phyloP scores from a whole-genome alignment of 805 yeast species.

The Pichia manshurica region DNA sequence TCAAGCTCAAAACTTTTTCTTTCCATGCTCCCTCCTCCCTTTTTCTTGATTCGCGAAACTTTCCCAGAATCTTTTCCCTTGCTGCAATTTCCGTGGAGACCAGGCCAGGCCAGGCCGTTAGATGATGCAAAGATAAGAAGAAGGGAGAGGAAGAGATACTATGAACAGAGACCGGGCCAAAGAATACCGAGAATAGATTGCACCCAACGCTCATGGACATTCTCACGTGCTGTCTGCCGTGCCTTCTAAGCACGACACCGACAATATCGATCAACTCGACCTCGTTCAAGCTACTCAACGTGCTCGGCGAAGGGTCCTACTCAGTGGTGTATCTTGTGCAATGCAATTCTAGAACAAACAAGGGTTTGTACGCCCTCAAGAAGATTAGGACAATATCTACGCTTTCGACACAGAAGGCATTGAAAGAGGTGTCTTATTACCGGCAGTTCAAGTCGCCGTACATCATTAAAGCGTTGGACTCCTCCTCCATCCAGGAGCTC shows the following conservation, averaged over 20 bases:
- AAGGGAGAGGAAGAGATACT: neutral
- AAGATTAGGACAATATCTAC: conserved; percentile 72
- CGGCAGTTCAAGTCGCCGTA: conserved; percentile 63
- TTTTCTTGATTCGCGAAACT: too few species aligned
- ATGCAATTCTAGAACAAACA: conserved; percentile 26
- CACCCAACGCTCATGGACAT: conserved; percentile 1
- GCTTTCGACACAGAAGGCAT: conserved; percentile 50
- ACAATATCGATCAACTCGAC: conserved; percentile 56
- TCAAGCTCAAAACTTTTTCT: too few species aligned
- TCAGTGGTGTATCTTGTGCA: conserved; percentile 80
- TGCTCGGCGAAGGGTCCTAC: conserved; percentile 90
- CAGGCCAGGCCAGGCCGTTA: too few species aligned
- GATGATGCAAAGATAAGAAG: too few species aligned
- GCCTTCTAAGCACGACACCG: conserved; percentile 41
- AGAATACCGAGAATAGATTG: too few species aligned
- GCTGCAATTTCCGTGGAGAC: too few species aligned
- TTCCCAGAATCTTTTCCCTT: too few species aligned
- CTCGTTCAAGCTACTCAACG: conserved; percentile 53
- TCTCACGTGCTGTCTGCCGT: conserved; percentile 37
- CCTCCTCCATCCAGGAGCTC: conserved; percentile 60
- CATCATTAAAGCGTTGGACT: conserved; percentile 65
- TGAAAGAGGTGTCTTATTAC: conserved; percentile 73
- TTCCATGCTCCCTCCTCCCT: too few species aligned
- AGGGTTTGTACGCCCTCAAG: conserved; percentile 65
- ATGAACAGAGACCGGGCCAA: too few species aligned